Conservation (phyloP, 768 basidiomycete genomes). For the Leccinum disarticulatum region DNA sequence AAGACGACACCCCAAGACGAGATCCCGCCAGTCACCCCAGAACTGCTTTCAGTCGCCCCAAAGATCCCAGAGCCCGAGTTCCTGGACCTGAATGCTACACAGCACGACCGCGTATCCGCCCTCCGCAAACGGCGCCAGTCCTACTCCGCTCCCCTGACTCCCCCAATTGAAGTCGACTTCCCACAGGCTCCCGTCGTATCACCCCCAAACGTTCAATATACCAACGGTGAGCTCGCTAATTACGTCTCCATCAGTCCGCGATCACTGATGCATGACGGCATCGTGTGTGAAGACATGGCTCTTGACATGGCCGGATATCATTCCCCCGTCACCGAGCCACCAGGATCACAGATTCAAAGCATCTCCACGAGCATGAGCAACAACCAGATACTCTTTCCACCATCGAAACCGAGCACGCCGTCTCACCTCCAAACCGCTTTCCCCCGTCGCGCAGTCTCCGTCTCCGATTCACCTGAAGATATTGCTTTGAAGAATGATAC, state of each 20-base stretch:
- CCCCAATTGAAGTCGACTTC: slow-evolving; percentile 44
- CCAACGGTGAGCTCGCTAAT: slow-evolving; percentile 43
- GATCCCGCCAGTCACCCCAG: slow-evolving; percentile 19
- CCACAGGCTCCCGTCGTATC: slow-evolving; percentile 42
- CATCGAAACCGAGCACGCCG: slow-evolving; percentile 18
- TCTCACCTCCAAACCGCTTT: slow-evolving; percentile 32
- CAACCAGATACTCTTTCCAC: slow-evolving; percentile 20
- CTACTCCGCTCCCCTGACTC: slow-evolving; percentile 30
- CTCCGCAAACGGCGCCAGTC: slow-evolving; percentile 28
- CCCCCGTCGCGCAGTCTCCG: slow-evolving; percentile 44
- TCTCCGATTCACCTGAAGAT: slow-evolving; percentile 64
- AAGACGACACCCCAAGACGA: slow-evolving; percentile 29
- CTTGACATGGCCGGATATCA: slow-evolving; percentile 87
- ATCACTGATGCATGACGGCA: slow-evolving; percentile 8
- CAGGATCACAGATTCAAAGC: slow-evolving; percentile 14
- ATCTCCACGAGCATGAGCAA: slow-evolving; percentile 2
- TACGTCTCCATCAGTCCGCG: neutral
- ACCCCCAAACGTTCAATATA: slow-evolving; percentile 61
- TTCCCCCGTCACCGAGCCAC: slow-evolving; percentile 18
- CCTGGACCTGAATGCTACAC: slow-evolving; percentile 71
- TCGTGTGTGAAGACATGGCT: slow-evolving; percentile 57
- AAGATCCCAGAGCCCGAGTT: slow-evolving; percentile 69
- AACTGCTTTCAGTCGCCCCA: slow-evolving; percentile 7
- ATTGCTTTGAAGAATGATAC: slow-evolving; percentile 20
- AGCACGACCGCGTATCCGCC: slow-evolving; percentile 11